phyloP scores from a whole-genome alignment of 345 rosid species.

The Noccaea bulbosa region DNA sequence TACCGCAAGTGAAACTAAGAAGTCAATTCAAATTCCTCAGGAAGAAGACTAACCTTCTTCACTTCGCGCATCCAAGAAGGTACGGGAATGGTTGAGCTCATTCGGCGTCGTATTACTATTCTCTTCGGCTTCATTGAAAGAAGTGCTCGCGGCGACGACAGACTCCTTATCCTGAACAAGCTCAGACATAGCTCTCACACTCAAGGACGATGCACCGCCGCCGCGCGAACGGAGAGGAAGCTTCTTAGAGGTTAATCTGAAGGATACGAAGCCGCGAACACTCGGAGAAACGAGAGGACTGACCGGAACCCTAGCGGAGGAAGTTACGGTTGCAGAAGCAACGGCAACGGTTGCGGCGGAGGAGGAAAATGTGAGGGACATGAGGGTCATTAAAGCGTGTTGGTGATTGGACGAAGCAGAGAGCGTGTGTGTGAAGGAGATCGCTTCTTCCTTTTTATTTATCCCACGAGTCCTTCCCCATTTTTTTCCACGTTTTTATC shows the following conservation, averaged over 20 bases:
- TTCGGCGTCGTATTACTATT: constrained; percentile 18
- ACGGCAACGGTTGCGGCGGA: constrained; percentile 47
- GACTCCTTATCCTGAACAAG: constrained; percentile 66
- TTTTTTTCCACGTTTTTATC: constrained; percentile 35
- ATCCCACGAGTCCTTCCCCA: constrained; percentile 29
- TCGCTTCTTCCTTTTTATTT: constrained; percentile 38
- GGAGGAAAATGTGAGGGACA: constrained; percentile 52
- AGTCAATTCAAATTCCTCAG: constrained; percentile 19
- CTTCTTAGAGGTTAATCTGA: constrained; percentile 44
- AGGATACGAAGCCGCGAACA: constrained; percentile 31
- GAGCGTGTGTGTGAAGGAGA: constrained; percentile 31
- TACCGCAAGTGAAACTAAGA: constrained; percentile 1
- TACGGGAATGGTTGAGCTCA: constrained; percentile 57
- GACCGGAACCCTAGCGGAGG: constrained; percentile 46
- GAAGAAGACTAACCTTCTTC: constrained; percentile 63
- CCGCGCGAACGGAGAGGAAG: constrained; percentile 44
- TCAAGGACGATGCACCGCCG: constrained; percentile 28
- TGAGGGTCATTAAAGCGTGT: constrained; percentile 47
- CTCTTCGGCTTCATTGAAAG: constrained; percentile 34
- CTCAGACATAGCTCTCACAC: constrained; percentile 65
- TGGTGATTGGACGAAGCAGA: constrained; percentile 40
- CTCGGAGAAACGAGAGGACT: constrained; percentile 39
- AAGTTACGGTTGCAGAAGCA: constrained; percentile 43
- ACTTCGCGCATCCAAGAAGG: constrained; percentile 70
- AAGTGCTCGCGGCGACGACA: constrained; percentile 39